Evolutionary conservation across 2,329 filamentous ascomycete species (phyloP).

Genomic region (Aspergillus sp.): DNA sequence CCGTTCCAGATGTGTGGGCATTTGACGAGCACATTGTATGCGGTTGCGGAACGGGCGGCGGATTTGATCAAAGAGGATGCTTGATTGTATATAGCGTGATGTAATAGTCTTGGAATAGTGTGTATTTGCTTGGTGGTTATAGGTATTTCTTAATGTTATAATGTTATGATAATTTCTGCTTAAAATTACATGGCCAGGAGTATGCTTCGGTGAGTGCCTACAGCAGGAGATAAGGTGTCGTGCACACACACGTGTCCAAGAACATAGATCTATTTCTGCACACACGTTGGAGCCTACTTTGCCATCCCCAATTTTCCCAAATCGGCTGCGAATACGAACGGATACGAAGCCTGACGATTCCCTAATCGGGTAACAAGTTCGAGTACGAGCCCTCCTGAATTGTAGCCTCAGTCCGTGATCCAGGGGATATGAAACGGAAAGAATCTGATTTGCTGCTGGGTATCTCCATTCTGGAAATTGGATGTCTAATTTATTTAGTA

Average conservation of each 20-base stretch:
- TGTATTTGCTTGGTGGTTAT: background rate
- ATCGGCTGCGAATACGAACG: too few relatives aligned
- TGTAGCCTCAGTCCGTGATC: background rate
- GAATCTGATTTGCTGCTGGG: background rate
- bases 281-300: too few relatives aligned
- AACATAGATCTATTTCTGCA: too few relatives aligned
- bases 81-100: background rate
- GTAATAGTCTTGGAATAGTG: background rate
- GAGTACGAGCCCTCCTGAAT: background rate
- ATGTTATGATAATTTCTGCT: too few relatives aligned
- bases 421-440: background rate
- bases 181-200: too few relatives aligned
- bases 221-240: too few relatives aligned
- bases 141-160: too few relatives aligned
- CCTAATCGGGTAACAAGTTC: background rate
- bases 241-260: too few relatives aligned
- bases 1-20: constrained; percentile 23
- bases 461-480: background rate
- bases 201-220: too few relatives aligned
- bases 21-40: constrained; percentile 21
- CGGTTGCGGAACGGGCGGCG: constrained; percentile 22
- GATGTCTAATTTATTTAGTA: background rate
- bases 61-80: constrained; percentile 21
- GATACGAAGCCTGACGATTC: too few relatives aligned
- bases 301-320: too few relatives aligned